Evolutionary conservation across 2,329 filamentous ascomycete genomes (phyloP).

Genomic region (Diaporthe humulicola): DNA sequence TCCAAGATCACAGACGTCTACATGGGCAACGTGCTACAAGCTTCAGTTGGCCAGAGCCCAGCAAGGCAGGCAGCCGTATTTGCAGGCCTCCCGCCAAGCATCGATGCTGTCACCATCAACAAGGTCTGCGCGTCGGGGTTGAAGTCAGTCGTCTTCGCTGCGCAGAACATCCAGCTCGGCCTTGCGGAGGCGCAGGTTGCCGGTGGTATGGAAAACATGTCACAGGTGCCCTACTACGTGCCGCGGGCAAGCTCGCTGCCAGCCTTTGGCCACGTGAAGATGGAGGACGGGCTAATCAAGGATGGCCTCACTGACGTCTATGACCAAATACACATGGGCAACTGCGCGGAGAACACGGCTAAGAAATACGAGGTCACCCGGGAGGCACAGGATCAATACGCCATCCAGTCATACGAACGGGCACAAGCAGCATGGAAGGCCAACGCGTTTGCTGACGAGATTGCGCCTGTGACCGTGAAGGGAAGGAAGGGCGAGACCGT

Average conservation of each 20-base stretch:
- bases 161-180: slow-evolving; percentile 94
- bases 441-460: slow-evolving; percentile 88
- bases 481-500: slow-evolving; percentile 85
- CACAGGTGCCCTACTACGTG: slow-evolving; percentile 90
- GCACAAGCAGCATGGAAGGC: slow-evolving; percentile 91
- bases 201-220: slow-evolving; percentile 99
- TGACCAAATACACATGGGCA: slow-evolving; percentile 97
- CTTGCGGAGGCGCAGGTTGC: slow-evolving; percentile 90
- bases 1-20: slow-evolving; percentile 92
- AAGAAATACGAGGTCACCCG: slow-evolving; percentile 87
- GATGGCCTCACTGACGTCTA: slow-evolving; percentile 98
- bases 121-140: slow-evolving; percentile 97
- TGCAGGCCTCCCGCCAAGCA: slow-evolving; percentile 82
- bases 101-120: slow-evolving; percentile 95
- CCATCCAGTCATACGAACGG: slow-evolving; percentile 88
- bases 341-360: slow-evolving; percentile 94
- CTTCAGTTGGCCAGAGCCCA: slow-evolving; percentile 86
- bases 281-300: slow-evolving; percentile 93
- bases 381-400: slow-evolving; percentile 91
- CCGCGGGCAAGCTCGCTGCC: slow-evolving; percentile 85
- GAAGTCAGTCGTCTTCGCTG: slow-evolving; percentile 91
- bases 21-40: slow-evolving; percentile 96
- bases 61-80: slow-evolving; percentile 92
- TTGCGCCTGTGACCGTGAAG: slow-evolving; percentile 88
- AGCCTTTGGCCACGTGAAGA: slow-evolving; percentile 86